A percentile compares a stretch with the other conserved stretches of the same genome.
These are phyloP conservation scores for Aeschynomene evenia DNA, from an alignment of 306 rosid species.

Conservation along the genomic window DNA sequence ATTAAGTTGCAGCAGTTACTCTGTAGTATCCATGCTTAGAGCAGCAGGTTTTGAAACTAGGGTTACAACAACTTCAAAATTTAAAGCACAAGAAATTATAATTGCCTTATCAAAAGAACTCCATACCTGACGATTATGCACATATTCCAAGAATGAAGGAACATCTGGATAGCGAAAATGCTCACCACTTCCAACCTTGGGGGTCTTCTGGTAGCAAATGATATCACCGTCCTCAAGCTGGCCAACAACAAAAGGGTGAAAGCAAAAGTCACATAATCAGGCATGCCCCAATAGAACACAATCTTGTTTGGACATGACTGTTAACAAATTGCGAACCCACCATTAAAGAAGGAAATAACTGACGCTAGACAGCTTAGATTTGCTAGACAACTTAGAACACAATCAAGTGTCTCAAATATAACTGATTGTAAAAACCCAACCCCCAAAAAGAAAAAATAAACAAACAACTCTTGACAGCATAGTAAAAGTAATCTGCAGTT, in stretches of 20 bases:
- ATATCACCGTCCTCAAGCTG: constrained; percentile 97
- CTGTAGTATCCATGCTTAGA: background rate
- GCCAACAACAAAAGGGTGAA: constrained; percentile 21
- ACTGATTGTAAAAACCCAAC: background rate
- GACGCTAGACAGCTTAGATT: background rate
- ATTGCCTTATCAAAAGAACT: background rate
- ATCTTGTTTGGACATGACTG: background rate
- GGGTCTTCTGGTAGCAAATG: constrained; percentile 79
- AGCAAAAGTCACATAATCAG: constrained; percentile 1
- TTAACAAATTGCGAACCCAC: background rate
- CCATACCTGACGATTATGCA: constrained; percentile 86
- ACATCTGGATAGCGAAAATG: constrained; percentile 70
- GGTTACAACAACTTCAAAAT: background rate
- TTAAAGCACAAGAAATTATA: background rate
- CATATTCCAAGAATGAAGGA: constrained; percentile 83
- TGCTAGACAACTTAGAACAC: background rate
- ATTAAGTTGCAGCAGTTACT: background rate
- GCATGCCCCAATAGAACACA: background rate
- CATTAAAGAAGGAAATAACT: background rate
- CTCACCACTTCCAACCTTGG: constrained; percentile 44
- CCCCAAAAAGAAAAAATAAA: background rate
- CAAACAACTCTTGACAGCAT: background rate
- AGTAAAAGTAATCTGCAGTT: background rate
- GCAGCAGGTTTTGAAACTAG: background rate
- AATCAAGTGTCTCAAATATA: background rate